phyloP scores from a whole-genome alignment of 352 stramenopile species.

The Aphanomyces cochlioides region DNA sequence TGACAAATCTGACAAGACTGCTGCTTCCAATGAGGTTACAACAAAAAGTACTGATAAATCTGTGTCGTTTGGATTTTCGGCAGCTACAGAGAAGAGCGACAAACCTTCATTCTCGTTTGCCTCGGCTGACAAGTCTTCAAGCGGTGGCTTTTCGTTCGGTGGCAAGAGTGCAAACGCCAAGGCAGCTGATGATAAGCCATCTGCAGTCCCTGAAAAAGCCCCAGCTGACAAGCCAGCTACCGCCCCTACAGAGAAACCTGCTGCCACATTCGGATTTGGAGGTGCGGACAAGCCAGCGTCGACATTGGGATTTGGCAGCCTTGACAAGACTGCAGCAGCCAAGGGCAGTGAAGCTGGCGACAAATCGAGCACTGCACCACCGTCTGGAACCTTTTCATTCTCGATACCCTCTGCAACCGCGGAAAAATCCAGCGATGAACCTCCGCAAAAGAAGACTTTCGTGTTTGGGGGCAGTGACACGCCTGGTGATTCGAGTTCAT shows the following conservation, averaged over 20 bases:
- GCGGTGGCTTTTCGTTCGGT: background rate
- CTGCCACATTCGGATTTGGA: slow-evolving; percentile 33
- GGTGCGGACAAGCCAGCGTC: background rate
- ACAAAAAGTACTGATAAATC: too few species aligned
- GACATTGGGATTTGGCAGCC: slow-evolving; percentile 28
- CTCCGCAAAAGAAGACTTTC: too few species aligned
- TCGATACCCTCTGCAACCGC: background rate
- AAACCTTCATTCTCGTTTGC: background rate
- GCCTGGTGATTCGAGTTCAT: slow-evolving; percentile 14
- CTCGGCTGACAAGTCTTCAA: background rate
- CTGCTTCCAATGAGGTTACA: too few species aligned
- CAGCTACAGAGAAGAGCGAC: too few species aligned
- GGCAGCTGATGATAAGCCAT: slow-evolving; percentile 5
- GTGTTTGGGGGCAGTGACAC: background rate
- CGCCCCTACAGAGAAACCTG: slow-evolving; percentile 1
- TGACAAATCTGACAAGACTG: too few species aligned
- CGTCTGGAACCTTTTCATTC: slow-evolving; percentile 32
- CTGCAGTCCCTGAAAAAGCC: background rate
- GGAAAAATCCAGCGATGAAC: background rate
- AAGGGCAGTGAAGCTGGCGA: too few species aligned
- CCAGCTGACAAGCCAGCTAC: background rate
- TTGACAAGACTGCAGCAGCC: slow-evolving; percentile 32
- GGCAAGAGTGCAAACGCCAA: background rate
- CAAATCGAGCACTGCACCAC: slow-evolving; percentile 6
- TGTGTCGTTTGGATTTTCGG: too few species aligned